Base-by-base conservation (phyloP, 164 flowering plant genomes). In the Umbilicus rupestris region DNA sequence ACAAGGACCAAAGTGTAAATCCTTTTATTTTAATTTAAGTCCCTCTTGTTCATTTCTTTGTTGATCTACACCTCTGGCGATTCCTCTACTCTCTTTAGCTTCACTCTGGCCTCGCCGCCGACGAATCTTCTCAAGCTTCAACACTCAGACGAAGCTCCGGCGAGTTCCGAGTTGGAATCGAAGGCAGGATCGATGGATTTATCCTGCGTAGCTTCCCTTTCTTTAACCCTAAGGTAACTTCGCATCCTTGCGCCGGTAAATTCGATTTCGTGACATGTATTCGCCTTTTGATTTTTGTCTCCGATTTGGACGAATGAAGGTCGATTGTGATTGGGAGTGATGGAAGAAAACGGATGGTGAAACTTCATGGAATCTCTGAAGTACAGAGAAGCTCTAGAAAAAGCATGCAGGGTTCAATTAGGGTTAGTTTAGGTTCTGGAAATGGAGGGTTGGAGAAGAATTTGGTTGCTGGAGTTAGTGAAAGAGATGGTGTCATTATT, bases 401-500 rank as follows among this genome's bases (percentile, higher is more conserved):
- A 67, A 69, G 47, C 17, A 76, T 70, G 66, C 9, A 60, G 46
- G 71, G 68, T 26, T 66, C 77, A 16, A 66, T 42, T 30, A 75
- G 66, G 29, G 62, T 72, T 52, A 62, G 78, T 62, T 50, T 77
- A 74, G 78, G 68, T 66, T 4, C 73, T 62, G 73, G 71, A 65
- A 76, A 66, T 74, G 81, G 70, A 7, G 84, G 78, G 24, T 70
- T 73, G 45, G 70, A 76, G 42, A 46, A 65, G 70, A 72, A 67
- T 41, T 49, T 39, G 49, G 45, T 28, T 14, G 11, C 70, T 71
- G 77, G 81, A 24, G 74, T 89, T 6, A 82, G 86, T 12, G 80
- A 72, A 9, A 75, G 68, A 66, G 97, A 93, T 70, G 98, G 89
- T 26, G 75, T 93, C 37, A 84, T 90, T 69, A 84, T 93, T 58